Evolutionary conservation across 352 stramenopile species (phyloP).

Genomic region (Saprolegnia parasitica): DNA sequence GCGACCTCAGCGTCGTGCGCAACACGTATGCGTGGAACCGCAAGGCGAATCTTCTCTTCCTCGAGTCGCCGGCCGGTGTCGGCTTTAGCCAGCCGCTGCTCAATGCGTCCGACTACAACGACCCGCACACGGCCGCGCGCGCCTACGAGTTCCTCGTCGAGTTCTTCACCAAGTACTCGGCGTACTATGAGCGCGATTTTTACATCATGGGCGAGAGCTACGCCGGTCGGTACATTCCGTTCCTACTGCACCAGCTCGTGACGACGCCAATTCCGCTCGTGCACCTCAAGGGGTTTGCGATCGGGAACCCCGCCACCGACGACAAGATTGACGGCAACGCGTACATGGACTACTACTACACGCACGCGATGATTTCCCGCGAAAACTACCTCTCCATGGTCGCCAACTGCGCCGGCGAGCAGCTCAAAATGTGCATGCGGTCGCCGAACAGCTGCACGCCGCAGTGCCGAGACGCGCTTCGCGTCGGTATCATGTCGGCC

Average conservation of each 20-base stretch:
- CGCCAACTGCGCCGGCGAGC: constrained; percentile 43
- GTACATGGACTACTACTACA: constrained; percentile 46
- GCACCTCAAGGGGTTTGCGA: constrained; percentile 54
- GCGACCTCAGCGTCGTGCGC: constrained; percentile 45
- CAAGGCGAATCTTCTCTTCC: constrained; percentile 53
- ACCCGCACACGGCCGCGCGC: constrained; percentile 48
- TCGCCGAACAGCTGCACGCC: constrained; percentile 41
- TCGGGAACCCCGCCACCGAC: constrained; percentile 45
- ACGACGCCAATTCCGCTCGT: constrained; percentile 44
- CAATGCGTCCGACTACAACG: constrained; percentile 49
- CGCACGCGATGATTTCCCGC: constrained; percentile 68
- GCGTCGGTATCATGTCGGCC: constrained; percentile 41
- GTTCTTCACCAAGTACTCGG: constrained; percentile 75
- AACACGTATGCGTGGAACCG: constrained; percentile 87
- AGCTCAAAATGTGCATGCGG: constrained; percentile 58
- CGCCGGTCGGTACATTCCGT: constrained; percentile 83
- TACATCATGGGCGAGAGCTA: constrained; percentile 87
- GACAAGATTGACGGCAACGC: constrained; percentile 27
- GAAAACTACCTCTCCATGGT: constrained; percentile 54
- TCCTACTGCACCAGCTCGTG: constrained; percentile 63
- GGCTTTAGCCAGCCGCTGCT: constrained; percentile 64
- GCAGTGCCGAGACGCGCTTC: constrained; percentile 41
- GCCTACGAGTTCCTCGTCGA: constrained; percentile 58
- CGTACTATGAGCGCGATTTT: constrained; percentile 58
- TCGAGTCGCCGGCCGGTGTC: constrained; percentile 67